Evolutionary conservation across 1,284 basidiomycete genomes (phyloP).

Genomic region (Ceratobasidium sp.): DNA sequence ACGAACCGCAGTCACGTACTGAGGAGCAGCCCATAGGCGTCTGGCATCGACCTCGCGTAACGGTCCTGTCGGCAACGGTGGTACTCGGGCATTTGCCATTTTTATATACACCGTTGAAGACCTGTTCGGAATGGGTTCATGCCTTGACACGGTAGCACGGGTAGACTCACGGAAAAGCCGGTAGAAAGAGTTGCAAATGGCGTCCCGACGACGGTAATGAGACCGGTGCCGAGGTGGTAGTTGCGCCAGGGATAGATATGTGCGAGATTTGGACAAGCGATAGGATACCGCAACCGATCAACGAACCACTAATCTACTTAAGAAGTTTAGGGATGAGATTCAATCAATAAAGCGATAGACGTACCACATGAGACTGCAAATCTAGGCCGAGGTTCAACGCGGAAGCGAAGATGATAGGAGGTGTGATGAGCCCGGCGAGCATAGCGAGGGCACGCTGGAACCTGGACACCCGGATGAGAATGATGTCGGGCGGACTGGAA

Average conservation of each 20-base stretch:
- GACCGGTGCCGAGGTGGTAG: constrained; percentile 77
- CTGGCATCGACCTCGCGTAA: constrained; percentile 76
- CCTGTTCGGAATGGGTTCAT: constrained; percentile 54
- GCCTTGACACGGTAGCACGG: neutral
- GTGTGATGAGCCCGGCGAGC: constrained; percentile 76
- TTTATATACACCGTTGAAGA: constrained; percentile 78
- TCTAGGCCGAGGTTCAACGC: constrained; percentile 67
- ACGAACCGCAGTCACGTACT: constrained; percentile 59
- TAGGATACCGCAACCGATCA: no score
- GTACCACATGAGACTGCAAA: constrained; percentile 62
- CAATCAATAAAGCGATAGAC: no score
- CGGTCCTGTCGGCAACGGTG: constrained; percentile 69
- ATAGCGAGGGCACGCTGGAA: constrained; percentile 83
- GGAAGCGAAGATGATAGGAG: constrained; percentile 78
- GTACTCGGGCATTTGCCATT: constrained; percentile 81
- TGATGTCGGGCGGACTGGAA: neutral
- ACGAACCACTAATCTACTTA: no score
- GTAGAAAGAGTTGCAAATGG: constrained; percentile 85
- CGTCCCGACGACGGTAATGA: constrained; percentile 87
- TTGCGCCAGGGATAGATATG: no score
- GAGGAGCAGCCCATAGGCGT: constrained; percentile 82
- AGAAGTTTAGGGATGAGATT: no score
- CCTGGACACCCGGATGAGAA: constrained; percentile 45
- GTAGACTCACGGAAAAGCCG: constrained; percentile 68
- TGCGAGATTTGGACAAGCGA: no score